Conservation (phyloP, 106 monocot genomes). For the Agapanthus africanus region DNA sequence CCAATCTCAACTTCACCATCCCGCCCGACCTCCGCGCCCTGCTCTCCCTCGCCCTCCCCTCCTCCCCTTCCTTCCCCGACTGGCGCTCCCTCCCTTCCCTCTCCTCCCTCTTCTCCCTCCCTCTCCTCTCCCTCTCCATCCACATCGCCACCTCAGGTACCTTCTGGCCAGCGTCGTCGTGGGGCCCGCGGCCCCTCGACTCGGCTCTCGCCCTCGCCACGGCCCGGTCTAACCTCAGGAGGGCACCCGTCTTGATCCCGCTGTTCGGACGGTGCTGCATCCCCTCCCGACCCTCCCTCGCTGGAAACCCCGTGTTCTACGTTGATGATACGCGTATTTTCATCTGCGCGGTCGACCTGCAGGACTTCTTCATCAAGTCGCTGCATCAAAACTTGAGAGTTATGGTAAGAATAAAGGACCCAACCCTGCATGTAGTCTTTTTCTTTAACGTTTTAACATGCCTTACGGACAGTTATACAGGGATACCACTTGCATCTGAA, state of each 20-base stretch:
- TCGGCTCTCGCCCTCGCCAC: background rate
- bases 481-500: too few species aligned
- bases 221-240: conserved; percentile 18
- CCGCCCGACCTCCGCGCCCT: conserved; percentile 49
- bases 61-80: conserved; percentile 35
- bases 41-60: conserved; percentile 34
- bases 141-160: conserved; percentile 17
- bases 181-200: conserved; percentile 26
- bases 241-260: conserved; percentile 33
- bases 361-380: conserved; percentile 28
- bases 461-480: too few species aligned
- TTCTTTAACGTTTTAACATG: too few species aligned
- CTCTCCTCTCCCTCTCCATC: conserved; percentile 36
- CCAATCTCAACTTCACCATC: conserved; percentile 35
- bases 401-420: too few species aligned
- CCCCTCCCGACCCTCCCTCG: conserved; percentile 36
- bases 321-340: conserved; percentile 23
- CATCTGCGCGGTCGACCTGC: conserved; percentile 26
- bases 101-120: conserved; percentile 22
- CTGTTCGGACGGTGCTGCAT: conserved; percentile 40
- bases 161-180: conserved; percentile 9
- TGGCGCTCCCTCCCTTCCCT: conserved; percentile 18
- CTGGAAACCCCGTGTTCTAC: conserved; percentile 48
- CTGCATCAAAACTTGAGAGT: too few species aligned
- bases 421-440: too few species aligned